Evolutionary conservation across 768 basidiomycete species (phyloP), one percentile per base, ranked within the genome.

Genomic region (Astraeus odoratus): DNA sequence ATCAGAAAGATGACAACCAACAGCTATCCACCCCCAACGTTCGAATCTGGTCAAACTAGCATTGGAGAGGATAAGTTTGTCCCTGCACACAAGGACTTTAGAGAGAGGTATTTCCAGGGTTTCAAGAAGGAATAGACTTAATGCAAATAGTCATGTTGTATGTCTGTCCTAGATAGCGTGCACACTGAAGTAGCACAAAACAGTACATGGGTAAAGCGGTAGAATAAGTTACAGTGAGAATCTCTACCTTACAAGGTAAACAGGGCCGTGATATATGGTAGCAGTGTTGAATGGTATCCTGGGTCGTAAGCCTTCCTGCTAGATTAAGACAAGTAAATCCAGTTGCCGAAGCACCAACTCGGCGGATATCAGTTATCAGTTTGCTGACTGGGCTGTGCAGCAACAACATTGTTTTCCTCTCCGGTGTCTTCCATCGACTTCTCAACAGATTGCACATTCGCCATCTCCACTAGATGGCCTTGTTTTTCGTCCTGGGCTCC

Each of bases 51-150:
- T 10, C 51, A 39, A 12, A 47, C 56, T 20, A 49, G 51, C 0
- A 45, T 43, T 9, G 25, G 20, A 29, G 43, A n/a, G 39, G 31
- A n/a, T 1, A 56, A 53, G 15, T 81, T 76, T 55, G 58, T 80
- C 10, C 93, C 94, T 2, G 93, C 91, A 1, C 94, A 98, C 63
- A 83, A 77, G 52, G 82, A 88, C 55, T 98, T 98, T 61, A 72
- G 90, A 43, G 80, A 84, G 51, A 89, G 91, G 57, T 95, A 90
- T 60, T 91, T 91, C 51, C 78, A 81, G 43, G 83, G 87, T 0
- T 93, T 94, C 63, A 83, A 72, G 51, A 78, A 73, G 46, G 59
- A 60, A 41, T 25, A 27, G 24, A 26, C 8, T 26, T 18, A 19
- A 20, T 8, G 16, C 18, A 25, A 23, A 5, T 12, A 24, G 8